A percentile compares a stretch with the other conserved stretches of the same genome.
Evolutionary conservation across 108 stramenopile species (phyloP).

Genomic region (Epipyxis sp.): DNA sequence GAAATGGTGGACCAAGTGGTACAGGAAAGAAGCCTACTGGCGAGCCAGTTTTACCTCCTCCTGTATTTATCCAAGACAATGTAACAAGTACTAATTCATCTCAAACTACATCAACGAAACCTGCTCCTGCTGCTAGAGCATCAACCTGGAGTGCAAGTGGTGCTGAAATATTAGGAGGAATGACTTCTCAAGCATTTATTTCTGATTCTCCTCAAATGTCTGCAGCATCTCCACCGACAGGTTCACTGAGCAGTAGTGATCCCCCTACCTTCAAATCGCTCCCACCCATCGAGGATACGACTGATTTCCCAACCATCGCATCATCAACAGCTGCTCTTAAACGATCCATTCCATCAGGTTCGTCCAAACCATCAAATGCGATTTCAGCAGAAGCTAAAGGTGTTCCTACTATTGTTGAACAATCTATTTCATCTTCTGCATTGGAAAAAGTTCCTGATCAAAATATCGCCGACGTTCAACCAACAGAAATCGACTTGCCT

Average conservation of each 20-base stretch:
- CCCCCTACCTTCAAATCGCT: no score
- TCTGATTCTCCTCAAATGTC: background rate
- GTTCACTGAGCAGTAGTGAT: background rate
- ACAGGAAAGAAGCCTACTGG: constrained; percentile 47
- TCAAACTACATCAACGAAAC: background rate
- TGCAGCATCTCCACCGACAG: no score
- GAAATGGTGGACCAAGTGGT: constrained; percentile 52
- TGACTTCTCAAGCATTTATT: background rate
- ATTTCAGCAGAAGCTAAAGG: background rate
- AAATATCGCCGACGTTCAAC: no score
- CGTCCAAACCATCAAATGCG: no score
- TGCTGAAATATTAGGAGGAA: background rate
- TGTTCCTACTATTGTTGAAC: no score
- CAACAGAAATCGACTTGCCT: no score
- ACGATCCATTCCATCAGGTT: background rate
- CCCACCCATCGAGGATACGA: no score
- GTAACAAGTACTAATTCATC: background rate
- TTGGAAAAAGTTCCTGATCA: no score
- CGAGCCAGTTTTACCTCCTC: constrained; percentile 44
- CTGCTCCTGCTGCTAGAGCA: background rate
- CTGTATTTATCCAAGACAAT: constrained; percentile 39
- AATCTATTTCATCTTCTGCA: background rate
- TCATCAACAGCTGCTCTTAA: no score
- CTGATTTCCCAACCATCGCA: no score
- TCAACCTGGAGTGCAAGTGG: background rate